Conservation (phyloP, 306 rosid genomes). For the Cucurbita argyrosperma region DNA sequence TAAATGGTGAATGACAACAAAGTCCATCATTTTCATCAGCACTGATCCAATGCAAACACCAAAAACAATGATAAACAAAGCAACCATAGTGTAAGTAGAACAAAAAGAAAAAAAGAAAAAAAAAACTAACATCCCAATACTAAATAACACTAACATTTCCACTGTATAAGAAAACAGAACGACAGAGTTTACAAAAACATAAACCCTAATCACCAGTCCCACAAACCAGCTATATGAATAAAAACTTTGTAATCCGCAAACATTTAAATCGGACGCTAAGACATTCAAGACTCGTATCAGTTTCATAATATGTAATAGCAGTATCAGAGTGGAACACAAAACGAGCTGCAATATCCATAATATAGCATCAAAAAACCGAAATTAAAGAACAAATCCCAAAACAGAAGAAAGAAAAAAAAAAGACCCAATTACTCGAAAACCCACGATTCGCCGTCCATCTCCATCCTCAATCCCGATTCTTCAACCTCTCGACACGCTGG, state of each 20-base stretch:
- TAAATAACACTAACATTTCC: background rate
- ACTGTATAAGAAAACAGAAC: background rate
- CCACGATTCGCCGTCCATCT: background rate
- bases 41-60: background rate
- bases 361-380: background rate
- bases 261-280: background rate
- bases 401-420: background rate
- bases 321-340: background rate
- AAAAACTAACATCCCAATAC: background rate
- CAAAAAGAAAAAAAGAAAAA: background rate
- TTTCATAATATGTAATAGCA: background rate
- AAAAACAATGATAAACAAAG: background rate
- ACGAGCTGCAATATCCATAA: background rate
- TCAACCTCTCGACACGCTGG: conserved; percentile 73
- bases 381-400: background rate
- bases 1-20: background rate
- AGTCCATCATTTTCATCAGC: background rate
- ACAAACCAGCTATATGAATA: background rate
- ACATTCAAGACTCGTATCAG: background rate
- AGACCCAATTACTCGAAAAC: background rate
- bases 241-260: background rate
- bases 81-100: background rate
- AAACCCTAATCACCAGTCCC: background rate
- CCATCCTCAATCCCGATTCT: conserved; percentile 50
- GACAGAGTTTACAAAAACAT: background rate